phyloP scores from a whole-genome alignment of 345 rosid species.

The Gossypium mustelinum region DNA sequence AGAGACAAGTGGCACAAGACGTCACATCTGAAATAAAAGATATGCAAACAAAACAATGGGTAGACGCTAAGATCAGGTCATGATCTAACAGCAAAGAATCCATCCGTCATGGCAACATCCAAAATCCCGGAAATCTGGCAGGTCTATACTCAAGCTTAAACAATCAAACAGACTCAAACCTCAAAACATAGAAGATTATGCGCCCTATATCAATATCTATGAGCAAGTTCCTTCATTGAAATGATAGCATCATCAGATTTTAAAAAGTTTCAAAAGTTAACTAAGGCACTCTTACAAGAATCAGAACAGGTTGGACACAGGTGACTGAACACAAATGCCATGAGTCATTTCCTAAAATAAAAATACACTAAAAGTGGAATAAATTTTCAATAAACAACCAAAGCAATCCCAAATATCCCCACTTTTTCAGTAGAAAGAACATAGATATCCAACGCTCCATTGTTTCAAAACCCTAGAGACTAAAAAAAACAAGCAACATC shows the following conservation, averaged over 20 bases:
- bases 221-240: background rate
- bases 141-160: background rate
- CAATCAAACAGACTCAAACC: background rate
- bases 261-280: background rate
- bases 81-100: background rate
- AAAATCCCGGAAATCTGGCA: background rate
- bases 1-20: background rate
- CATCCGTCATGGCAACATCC: background rate
- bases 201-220: background rate
- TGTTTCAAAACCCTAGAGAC: background rate
- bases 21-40: background rate
- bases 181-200: background rate
- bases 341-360: background rate
- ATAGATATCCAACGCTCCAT: background rate
- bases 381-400: background rate
- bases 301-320: background rate
- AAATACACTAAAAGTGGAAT: background rate
- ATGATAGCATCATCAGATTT: background rate
- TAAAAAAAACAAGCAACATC: background rate
- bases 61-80: background rate
- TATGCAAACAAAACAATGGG: background rate
- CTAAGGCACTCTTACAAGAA: background rate
- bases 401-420: background rate
- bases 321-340: background rate
- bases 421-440: background rate